A percentile compares a stretch with the other conserved stretches of the same genome.
Conservation (phyloP, 805 yeast species). For the Lipomyces japonicus region DNA sequence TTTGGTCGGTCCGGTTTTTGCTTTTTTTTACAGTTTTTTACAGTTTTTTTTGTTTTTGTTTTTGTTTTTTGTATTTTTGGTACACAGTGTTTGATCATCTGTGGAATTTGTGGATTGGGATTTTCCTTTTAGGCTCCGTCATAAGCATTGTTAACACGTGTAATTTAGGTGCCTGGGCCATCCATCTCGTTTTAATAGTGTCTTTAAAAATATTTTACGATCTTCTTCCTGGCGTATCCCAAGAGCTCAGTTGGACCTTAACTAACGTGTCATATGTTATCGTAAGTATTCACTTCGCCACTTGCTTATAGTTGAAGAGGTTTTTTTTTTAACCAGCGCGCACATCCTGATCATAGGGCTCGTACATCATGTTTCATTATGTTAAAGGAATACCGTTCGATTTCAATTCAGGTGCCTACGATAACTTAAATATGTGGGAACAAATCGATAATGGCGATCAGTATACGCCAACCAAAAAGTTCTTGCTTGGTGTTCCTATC, state of each 20-base stretch:
- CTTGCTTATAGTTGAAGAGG: too few species aligned
- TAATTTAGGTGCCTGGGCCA: slow-evolving; percentile 68
- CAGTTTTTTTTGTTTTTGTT: too few species aligned
- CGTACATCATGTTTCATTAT: slow-evolving; percentile 93
- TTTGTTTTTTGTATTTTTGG: background rate
- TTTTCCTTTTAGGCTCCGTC: too few species aligned
- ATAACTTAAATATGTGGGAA: slow-evolving; percentile 97
- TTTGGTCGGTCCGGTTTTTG: too few species aligned
- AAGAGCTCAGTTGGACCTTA: slow-evolving; percentile 87
- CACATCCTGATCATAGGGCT: too few species aligned
- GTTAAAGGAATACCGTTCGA: slow-evolving; percentile 97
- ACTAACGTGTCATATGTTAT: slow-evolving; percentile 86
- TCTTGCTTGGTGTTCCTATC: slow-evolving; percentile 88
- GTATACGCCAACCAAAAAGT: slow-evolving; percentile 94
- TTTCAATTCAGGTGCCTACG: slow-evolving; percentile 94
- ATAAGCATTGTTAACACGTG: too few species aligned
- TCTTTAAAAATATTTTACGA: slow-evolving; percentile 73
- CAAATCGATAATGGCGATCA: slow-evolving; percentile 94
- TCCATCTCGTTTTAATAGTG: slow-evolving; percentile 78
- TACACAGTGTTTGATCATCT: background rate
- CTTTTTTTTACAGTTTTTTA: background rate
- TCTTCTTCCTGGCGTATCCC: slow-evolving; percentile 72
- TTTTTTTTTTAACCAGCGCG: too few species aligned
- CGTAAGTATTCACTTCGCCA: slow-evolving; percentile 18
- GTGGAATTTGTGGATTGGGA: background rate